These are phyloP conservation scores for Lecanosticta acicola DNA, from an alignment of 2,329 filamentous ascomycete genomes.

Conservation along the genomic window DNA sequence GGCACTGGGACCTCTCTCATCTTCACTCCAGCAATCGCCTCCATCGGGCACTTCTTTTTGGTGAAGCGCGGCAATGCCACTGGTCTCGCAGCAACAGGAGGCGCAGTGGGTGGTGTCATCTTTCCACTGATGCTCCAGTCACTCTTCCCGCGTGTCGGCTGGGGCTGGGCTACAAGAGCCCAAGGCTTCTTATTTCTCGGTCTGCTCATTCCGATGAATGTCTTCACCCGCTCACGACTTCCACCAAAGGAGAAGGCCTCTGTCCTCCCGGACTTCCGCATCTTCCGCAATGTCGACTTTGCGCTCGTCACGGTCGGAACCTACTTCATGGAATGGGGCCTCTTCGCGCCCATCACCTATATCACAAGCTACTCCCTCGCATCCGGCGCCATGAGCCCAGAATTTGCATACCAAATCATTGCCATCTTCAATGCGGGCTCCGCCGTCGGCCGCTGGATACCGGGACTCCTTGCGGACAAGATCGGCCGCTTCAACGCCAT, in stretches of 20 bases:
- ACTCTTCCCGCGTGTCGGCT: constrained; percentile 37
- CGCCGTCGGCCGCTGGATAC: constrained; percentile 70
- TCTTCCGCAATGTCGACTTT: constrained; percentile 37
- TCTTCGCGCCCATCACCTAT: constrained; percentile 67
- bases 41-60: constrained; percentile 77
- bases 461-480: constrained; percentile 72
- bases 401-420: constrained; percentile 70
- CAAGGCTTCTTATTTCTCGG: constrained; percentile 40
- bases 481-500: constrained; percentile 84
- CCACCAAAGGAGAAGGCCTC: constrained; percentile 36
- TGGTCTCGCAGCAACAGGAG: constrained; percentile 70
- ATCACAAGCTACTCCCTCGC: constrained; percentile 67
- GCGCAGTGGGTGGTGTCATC: constrained; percentile 41
- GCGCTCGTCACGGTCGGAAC: constrained; percentile 38
- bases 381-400: constrained; percentile 54
- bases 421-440: constrained; percentile 79
- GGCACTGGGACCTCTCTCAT: constrained; percentile 70
- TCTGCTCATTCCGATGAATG: constrained; percentile 34
- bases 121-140: constrained; percentile 42
- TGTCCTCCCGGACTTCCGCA: constrained; percentile 39
- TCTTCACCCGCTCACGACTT: constrained; percentile 39
- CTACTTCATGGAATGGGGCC: constrained; percentile 44
- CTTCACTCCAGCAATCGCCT: constrained; percentile 73
- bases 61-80: constrained; percentile 68
- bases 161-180: constrained; percentile 42